Base-by-base conservation (phyloP, 306 rosid species). In the Ceratonia siliqua region DNA sequence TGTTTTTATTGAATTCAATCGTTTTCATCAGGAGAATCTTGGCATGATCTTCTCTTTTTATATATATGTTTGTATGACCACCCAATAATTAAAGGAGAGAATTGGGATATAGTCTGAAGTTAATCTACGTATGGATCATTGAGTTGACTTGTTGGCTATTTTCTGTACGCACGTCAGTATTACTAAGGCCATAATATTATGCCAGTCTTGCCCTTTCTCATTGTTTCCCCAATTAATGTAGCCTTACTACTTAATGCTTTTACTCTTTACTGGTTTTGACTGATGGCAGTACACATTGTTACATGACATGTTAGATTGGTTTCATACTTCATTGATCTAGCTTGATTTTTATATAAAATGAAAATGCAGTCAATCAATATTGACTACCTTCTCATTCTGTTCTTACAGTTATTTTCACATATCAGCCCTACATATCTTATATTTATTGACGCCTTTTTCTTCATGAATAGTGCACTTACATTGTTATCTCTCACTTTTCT, bases 101-200 rank as follows among this genome's bases (percentile, higher is more conserved):
- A 35, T n/a, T 30, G 30, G 27, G 13, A 49, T 18, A 10, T 32
- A 20, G 48, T 20, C 33, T 49, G 48, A 68, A 49, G 74, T 68
- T 68, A 9, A 33, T 53, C 27, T 53, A 53, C 14, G 14, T 1
- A 53, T 45, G 72, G 10, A 67, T 45, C 48, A 55, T 52, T 8
- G 41, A 39, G 54, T 25, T 68, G 22, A 54, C 75, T 39, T 39
- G 55, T 50, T 54, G 17, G 13, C 77, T 39, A 25, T 39, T 55
- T 72, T 4, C 56, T 15, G 18, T 58, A 42, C n/a, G 68, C 56
- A 27, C 21, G 6, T 43, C n/a, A 2, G 33, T 10, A 8, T 38
- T 35, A 15, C 38, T 8, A 54, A 57, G 68, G 12, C 22, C 21
- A 17, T 18, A 30, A 50, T 50, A 25, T 52, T 65, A 52, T 2